Evolutionary conservation across 441 rosid species (phyloP), one percentile per base, ranked within the genome.

Genomic region (Flueggea neowawraea): DNA sequence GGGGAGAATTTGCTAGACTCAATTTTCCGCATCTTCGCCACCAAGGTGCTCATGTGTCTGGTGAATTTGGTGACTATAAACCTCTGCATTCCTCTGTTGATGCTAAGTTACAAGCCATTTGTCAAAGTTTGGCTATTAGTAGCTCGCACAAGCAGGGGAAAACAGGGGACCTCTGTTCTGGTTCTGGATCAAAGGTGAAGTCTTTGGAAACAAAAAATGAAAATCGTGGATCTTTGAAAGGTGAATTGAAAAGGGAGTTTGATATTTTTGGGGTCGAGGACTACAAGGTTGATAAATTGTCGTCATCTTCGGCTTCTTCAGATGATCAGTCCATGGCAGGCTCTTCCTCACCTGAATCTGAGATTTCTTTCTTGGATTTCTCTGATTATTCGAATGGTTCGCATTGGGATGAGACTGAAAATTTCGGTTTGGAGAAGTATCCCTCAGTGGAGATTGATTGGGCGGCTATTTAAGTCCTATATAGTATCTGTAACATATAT

Each of bases 391-490:
- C 50, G 2, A 36, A 36, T 36, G 41, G 2, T 8, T 64, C 72
- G 0, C 69, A 66, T 31, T 73, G 85, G 78, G 85, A 73, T n/a
- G 82, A 70, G 52, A 66, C 33, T 8, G 89, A 73, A 28, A 70
- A 58, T 67, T 80, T 83, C 8, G 70, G 73, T 31, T 63, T 86
- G 80, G 90, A 83, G 66, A 91, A 84, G 72, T 82, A 4, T 57
- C 97, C 94, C 13, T 91, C 97, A 0, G 81, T 77, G 73, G 96
- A 91, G 78, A 91, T 88, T 36, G 97, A 91, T 58, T 88, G 96
- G 96, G 90, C 85, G 63, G 73, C 76, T 66, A 75, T 84, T 79
- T 31, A 36, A 64, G n/a, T 12, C 4, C n/a, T 9, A 47, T 12
- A 47, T 47, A 64, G 14, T 57, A 8, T 43, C 48, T 52, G 54